Conservation (phyloP, 2,329 filamentous ascomycete species). For the Alternaria infectoria region DNA sequence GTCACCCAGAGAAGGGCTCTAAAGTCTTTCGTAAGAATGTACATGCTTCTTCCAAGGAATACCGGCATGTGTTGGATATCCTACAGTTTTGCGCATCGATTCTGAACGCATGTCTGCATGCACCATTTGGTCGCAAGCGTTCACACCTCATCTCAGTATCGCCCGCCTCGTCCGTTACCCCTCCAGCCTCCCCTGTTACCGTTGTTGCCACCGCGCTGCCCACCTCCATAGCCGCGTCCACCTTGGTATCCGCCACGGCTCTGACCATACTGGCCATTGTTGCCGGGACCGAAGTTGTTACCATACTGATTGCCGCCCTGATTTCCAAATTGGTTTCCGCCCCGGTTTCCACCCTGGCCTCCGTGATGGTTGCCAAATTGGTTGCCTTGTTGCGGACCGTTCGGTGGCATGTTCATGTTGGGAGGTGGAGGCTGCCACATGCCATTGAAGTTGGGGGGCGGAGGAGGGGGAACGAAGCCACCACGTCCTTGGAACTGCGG, state of each 20-base stretch:
- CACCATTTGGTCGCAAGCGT: background rate
- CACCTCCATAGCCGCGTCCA: constrained; percentile 17
- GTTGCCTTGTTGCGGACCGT: constrained; percentile 9
- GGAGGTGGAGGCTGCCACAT: constrained; percentile 27
- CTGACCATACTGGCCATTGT: constrained; percentile 12
- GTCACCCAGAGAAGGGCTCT: background rate
- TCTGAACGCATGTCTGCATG: background rate
- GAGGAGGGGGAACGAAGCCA: constrained; percentile 31
- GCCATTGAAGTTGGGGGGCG: constrained; percentile 32
- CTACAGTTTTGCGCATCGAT: background rate
- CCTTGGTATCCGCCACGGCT: constrained; percentile 16
- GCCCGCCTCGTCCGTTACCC: constrained; percentile 21
- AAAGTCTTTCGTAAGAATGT: background rate
- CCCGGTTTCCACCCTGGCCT: constrained; percentile 12
- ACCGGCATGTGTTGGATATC: background rate
- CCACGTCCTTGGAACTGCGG: constrained; percentile 23
- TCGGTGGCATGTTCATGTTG: constrained; percentile 23
- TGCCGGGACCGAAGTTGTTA: constrained; percentile 15
- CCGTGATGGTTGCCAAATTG: constrained; percentile 16
- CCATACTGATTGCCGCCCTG: constrained; percentile 7
- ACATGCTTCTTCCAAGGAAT: background rate
- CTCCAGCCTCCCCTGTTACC: constrained; percentile 24
- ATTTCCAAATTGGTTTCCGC: constrained; percentile 12
- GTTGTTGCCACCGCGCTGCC: constrained; percentile 20
- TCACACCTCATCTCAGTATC: constrained; percentile 8